Evolutionary conservation across 176 grass and related monocot species (phyloP).

Genomic region (Musa troglodytarum): DNA sequence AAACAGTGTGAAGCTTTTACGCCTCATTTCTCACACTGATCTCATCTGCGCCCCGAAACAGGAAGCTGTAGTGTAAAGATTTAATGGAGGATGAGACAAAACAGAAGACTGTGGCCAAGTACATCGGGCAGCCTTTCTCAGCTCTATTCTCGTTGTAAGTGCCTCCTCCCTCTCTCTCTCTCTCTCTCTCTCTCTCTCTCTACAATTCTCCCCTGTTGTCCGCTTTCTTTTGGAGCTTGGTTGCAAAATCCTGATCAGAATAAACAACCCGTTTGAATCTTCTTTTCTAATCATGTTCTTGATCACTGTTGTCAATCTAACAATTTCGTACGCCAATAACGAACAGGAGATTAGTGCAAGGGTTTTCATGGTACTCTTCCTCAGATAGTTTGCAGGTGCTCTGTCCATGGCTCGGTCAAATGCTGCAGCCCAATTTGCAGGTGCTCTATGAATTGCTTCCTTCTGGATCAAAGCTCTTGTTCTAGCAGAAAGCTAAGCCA

Average conservation of each 20-base stretch:
- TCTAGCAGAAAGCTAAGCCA: too few species aligned
- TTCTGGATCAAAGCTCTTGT: too few species aligned
- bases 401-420: too few species aligned
- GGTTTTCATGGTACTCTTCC: too few species aligned
- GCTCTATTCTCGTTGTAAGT: conserved; percentile 10
- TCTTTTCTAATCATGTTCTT: too few species aligned
- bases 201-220: not conserved
- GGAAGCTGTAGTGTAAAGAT: not conserved
- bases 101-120: not conserved
- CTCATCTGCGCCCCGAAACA: not conserved
- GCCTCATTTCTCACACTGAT: not conserved
- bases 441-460: too few species aligned
- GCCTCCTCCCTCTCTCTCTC: not conserved
- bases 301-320: too few species aligned
- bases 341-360: too few species aligned
- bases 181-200: conserved; percentile 3
- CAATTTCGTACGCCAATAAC: too few species aligned
- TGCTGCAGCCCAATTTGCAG: too few species aligned
- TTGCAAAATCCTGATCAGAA: not conserved
- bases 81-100: conserved; percentile 5
- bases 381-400: too few species aligned
- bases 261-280: too few species aligned
- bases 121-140: conserved; percentile 6
- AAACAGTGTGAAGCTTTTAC: not conserved
- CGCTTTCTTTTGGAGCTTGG: not conserved